phyloP scores from a whole-genome alignment of 495 filamentous ascomycete species.

The Venustampulla echinocandica region DNA sequence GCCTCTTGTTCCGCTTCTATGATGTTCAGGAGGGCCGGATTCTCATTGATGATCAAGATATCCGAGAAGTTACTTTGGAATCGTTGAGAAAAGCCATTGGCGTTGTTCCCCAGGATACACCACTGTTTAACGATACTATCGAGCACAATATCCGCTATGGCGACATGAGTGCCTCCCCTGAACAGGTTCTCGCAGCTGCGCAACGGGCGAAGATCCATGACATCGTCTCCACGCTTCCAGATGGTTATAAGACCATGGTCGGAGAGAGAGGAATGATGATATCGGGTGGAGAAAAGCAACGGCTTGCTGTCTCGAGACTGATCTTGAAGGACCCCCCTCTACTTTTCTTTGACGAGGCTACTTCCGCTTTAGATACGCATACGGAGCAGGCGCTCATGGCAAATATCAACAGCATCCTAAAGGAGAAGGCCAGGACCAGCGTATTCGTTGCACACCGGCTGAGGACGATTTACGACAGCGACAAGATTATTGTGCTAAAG shows the following conservation, averaged over 20 bases:
- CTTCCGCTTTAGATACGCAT: slow-evolving; percentile 89
- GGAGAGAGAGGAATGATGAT: slow-evolving; percentile 99
- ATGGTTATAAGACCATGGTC: slow-evolving; percentile 86
- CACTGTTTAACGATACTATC: slow-evolving; percentile 91
- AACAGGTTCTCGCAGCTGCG: slow-evolving; percentile 66
- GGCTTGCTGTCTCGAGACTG: slow-evolving; percentile 76
- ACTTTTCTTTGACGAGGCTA: slow-evolving; percentile 97
- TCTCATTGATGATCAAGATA: slow-evolving; percentile 86
- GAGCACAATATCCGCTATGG: slow-evolving; percentile 95
- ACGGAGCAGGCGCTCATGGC: slow-evolving; percentile 86
- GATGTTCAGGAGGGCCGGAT: slow-evolving; percentile 84
- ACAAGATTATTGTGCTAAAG: slow-evolving; percentile 85
- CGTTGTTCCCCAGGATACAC: slow-evolving; percentile 95
- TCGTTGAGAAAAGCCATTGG: slow-evolving; percentile 81
- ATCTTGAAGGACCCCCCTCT: slow-evolving; percentile 88
- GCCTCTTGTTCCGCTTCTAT: slow-evolving; percentile 89
- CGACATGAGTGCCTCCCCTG: slow-evolving; percentile 66
- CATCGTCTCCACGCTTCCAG: slow-evolving; percentile 65
- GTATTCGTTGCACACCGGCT: slow-evolving; percentile 91
- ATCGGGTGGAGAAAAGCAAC: slow-evolving; percentile 91
- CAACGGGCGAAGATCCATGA: slow-evolving; percentile 78
- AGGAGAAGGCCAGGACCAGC: slow-evolving; percentile 80
- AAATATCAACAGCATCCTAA: slow-evolving; percentile 90
- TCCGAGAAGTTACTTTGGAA: slow-evolving; percentile 72
- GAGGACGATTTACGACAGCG: slow-evolving; percentile 88